These are phyloP conservation scores for Cyberlindnera euphorbiae DNA, from an alignment of 805 yeast genomes.

Conservation along the genomic window DNA sequence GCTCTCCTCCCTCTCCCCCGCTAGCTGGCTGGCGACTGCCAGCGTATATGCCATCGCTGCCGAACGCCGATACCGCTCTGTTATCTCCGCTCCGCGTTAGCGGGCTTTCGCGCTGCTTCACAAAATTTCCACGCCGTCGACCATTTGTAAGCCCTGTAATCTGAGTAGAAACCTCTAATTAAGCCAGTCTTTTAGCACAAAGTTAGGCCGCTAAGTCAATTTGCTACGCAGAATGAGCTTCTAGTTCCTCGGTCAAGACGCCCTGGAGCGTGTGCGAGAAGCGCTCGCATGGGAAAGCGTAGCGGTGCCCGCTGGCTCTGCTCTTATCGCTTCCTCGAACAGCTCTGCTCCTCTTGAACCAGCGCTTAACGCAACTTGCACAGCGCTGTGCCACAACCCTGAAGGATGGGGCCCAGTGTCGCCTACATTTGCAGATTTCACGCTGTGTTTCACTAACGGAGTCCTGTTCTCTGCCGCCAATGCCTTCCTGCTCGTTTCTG, in stretches of 20 bases:
- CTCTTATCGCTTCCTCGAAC: no score
- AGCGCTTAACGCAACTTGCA: slow-evolving; percentile 9
- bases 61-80: no score
- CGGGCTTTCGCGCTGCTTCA: no score
- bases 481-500: slow-evolving; percentile 38
- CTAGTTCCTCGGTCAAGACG: slow-evolving; percentile 1
- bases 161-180: background rate
- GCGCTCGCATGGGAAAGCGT: background rate
- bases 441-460: slow-evolving; percentile 59
- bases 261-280: slow-evolving; percentile 1
- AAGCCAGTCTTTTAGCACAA: background rate
- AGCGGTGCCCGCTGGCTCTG: background rate
- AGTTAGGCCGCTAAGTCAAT: background rate
- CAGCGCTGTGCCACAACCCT: slow-evolving; percentile 22
- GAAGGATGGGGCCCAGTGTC: slow-evolving; percentile 44
- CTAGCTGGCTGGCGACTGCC: no score
- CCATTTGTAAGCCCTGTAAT: background rate
- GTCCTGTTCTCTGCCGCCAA: slow-evolving; percentile 39
- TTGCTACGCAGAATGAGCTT: slow-evolving; percentile 4
- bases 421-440: slow-evolving; percentile 43
- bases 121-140: no score
- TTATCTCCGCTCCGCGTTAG: no score
- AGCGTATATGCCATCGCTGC: no score
- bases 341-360: no score
- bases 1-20: no score